Conservation (phyloP, 148 eudicot genomes). For the Arbutus unedo region DNA sequence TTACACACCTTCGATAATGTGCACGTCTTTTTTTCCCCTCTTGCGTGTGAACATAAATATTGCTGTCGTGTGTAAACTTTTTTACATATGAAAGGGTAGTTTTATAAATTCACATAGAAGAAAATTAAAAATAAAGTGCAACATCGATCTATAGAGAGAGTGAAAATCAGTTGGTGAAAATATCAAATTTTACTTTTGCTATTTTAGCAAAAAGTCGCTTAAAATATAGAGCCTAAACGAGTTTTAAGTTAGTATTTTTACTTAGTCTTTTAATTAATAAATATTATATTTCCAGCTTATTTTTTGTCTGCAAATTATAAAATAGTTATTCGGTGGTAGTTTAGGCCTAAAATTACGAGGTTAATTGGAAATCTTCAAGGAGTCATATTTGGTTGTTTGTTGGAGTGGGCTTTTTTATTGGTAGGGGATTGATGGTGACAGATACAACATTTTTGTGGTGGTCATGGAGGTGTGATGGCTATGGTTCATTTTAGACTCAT, state of each 20-base stretch:
- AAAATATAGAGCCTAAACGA: not conserved
- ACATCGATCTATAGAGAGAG: too few relatives aligned
- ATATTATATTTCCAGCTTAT: too few relatives aligned
- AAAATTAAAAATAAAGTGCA: too few relatives aligned
- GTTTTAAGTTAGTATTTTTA: not conserved
- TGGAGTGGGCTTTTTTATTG: slow-evolving; percentile 2
- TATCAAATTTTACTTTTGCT: not conserved
- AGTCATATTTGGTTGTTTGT: not conserved
- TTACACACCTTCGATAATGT: too few relatives aligned
- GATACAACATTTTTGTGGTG: slow-evolving; percentile 2
- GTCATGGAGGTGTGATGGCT: not conserved
- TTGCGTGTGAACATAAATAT: too few relatives aligned
- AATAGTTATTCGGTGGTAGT: not conserved
- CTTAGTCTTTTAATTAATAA: not conserved
- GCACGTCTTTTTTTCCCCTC: too few relatives aligned
- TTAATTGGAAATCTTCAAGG: not conserved
- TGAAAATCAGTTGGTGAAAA: not conserved
- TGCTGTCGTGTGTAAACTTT: too few relatives aligned
- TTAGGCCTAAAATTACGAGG: not conserved
- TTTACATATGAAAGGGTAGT: too few relatives aligned
- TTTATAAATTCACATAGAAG: too few relatives aligned
- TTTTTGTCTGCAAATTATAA: not conserved
- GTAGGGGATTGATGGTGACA: slow-evolving; percentile 19
- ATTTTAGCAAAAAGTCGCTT: not conserved
- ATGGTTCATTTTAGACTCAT: not conserved